Percentiles rank a stretch among this genome's conserved stretches.
phyloP scores from a whole-genome alignment of 2,329 filamentous ascomycete species.

The Neopestalotiopsis sp. region DNA sequence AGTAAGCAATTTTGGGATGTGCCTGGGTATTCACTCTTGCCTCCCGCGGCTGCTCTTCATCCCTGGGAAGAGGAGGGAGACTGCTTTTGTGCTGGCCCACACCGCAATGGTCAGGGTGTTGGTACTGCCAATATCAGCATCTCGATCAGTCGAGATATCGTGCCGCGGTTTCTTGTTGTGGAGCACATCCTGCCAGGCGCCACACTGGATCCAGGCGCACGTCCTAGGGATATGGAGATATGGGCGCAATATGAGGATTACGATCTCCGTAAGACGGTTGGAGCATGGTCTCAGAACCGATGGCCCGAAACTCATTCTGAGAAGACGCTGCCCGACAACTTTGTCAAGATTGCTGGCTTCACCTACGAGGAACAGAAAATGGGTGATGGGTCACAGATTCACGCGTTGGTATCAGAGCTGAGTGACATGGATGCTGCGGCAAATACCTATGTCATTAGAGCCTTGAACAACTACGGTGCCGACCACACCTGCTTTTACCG shows the following conservation, averaged over 20 bases:
- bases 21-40: slow-evolving; percentile 32
- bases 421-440: slow-evolving; percentile 53
- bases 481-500: slow-evolving; percentile 72
- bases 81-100: slow-evolving; percentile 78
- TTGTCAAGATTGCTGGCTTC: slow-evolving; percentile 64
- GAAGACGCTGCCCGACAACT: slow-evolving; percentile 44
- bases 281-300: slow-evolving; percentile 49
- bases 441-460: slow-evolving; percentile 59
- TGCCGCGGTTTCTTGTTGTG: slow-evolving; percentile 72
- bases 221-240: slow-evolving; percentile 73
- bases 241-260: slow-evolving; percentile 65
- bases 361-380: slow-evolving; percentile 53
- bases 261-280: slow-evolving; percentile 44
- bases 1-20: slow-evolving; percentile 34
- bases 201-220: slow-evolving; percentile 65
- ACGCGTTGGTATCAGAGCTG: slow-evolving; percentile 58
- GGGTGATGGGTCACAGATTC: slow-evolving; percentile 56
- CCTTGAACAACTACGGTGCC: slow-evolving; percentile 63
- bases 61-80: slow-evolving; percentile 82
- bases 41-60: slow-evolving; percentile 63
- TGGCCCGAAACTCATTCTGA: slow-evolving; percentile 41
- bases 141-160: slow-evolving; percentile 60
- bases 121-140: slow-evolving; percentile 69
- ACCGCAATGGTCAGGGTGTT: slow-evolving; percentile 49
- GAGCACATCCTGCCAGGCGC: slow-evolving; percentile 72